phyloP scores from a whole-genome alignment of 371 early-diverging fungal genomes.

The Ecytonucleospora hepatopenaei region DNA sequence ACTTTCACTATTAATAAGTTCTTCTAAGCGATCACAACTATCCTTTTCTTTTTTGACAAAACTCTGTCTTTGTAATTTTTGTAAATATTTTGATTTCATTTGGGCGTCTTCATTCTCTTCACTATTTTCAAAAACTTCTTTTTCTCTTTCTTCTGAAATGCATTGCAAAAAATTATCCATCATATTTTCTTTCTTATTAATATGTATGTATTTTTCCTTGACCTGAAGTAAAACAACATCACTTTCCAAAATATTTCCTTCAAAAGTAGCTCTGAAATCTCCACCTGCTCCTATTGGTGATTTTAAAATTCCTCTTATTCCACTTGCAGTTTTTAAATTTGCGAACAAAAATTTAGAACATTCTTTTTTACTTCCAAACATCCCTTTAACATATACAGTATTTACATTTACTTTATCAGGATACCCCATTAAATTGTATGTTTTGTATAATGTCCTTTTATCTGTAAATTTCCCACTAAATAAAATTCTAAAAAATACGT shows the following conservation, averaged over 20 bases:
- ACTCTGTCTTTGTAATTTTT: background rate
- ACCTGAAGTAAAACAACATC: conserved; percentile 57
- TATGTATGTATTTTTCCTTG: background rate
- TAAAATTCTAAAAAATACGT: conserved; percentile 72
- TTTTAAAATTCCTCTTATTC: conserved; percentile 92
- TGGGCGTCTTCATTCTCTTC: background rate
- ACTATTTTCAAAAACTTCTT: background rate
- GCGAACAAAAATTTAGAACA: conserved; percentile 95
- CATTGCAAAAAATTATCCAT: no score
- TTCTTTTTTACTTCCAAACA: conserved; percentile 92
- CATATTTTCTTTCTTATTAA: background rate
- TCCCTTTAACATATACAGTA: conserved; percentile 91
- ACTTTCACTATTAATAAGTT: background rate
- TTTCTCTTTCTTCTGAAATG: background rate
- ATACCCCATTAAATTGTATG: conserved; percentile 75
- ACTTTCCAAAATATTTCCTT: conserved; percentile 78
- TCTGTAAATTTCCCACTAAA: conserved; percentile 79
- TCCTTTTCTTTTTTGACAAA: background rate
- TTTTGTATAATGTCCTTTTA: conserved; percentile 69
- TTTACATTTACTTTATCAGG: conserved; percentile 84
- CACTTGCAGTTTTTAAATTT: conserved; percentile 78
- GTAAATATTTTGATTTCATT: no score
- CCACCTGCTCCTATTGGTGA: conserved; percentile 69
- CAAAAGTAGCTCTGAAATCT: conserved; percentile 92
- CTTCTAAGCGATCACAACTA: background rate